Conservation (phyloP, 1,284 basidiomycete genomes). For the Afroboletus lepidellus region DNA sequence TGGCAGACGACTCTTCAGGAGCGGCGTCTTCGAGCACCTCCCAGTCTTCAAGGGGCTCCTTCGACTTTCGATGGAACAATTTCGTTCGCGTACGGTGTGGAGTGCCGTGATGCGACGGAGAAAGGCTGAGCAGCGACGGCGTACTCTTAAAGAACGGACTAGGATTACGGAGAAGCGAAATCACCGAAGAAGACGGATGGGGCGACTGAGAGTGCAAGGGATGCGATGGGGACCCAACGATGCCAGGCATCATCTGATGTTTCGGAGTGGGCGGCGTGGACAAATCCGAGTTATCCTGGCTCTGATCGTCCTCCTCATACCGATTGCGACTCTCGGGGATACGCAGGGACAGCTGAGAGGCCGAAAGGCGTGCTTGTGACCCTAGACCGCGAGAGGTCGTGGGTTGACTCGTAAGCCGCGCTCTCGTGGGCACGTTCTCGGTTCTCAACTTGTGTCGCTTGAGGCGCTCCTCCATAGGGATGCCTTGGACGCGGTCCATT, state of each 20-base stretch:
- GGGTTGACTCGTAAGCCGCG: conserved; percentile 33
- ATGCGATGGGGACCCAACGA: conserved; percentile 32
- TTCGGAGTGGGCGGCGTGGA: conserved; percentile 35
- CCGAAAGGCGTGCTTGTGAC: conserved; percentile 32
- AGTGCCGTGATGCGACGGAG: conserved; percentile 34
- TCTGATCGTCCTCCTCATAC: conserved; percentile 32
- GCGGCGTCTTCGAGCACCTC: conserved; percentile 31
- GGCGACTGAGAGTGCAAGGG: conserved; percentile 35
- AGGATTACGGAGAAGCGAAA: conserved; percentile 35
- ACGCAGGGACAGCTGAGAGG: conserved; percentile 34
- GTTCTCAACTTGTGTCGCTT: conserved; percentile 26
- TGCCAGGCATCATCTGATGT: conserved; percentile 31
- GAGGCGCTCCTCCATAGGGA: conserved; percentile 31
- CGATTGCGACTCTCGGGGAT: conserved; percentile 33
- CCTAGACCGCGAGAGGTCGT: conserved; percentile 28
- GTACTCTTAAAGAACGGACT: conserved; percentile 37
- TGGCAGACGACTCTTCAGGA: conserved; percentile 25
- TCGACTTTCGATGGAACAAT: conserved; percentile 35
- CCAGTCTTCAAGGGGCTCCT: conserved; percentile 35
- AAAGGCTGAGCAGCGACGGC: conserved; percentile 30
- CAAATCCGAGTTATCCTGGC: conserved; percentile 32
- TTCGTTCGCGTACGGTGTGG: conserved; percentile 31
- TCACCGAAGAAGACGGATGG: conserved; percentile 35
- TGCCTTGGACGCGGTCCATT: conserved; percentile 29
- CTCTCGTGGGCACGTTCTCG: conserved; percentile 7